Evolutionary conservation across 768 basidiomycete species (phyloP).

Genomic region (Auricularia sp.): DNA sequence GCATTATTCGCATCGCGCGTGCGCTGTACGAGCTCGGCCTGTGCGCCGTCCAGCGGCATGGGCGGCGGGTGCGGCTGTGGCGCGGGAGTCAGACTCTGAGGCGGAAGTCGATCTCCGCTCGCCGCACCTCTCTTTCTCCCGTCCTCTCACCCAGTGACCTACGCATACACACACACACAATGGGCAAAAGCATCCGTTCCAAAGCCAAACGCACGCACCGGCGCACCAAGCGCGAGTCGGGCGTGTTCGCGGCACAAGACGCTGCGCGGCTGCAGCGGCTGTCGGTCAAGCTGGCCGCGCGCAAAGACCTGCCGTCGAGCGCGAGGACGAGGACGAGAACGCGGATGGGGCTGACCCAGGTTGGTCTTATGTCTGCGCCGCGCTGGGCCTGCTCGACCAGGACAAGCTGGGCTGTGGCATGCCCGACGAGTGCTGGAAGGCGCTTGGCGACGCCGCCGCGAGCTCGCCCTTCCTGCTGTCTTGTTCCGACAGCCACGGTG

Average conservation of each 20-base stretch:
- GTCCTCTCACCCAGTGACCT: no score
- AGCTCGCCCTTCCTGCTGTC: neutral
- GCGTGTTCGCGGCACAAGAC: conserved; percentile 67
- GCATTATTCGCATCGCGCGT: neutral
- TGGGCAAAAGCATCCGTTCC: conserved; percentile 79
- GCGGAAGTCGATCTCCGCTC: no score
- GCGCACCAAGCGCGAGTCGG: conserved; percentile 60
- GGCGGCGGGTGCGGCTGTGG: neutral
- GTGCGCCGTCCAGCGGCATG: neutral
- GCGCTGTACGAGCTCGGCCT: neutral
- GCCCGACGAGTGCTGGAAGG: neutral
- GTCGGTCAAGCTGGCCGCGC: conserved; percentile 48
- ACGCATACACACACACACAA: conserved; percentile 15
- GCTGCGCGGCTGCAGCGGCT: conserved; percentile 69
- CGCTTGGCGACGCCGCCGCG: neutral
- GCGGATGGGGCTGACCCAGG: conserved; percentile 33
- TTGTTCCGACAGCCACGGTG: neutral
- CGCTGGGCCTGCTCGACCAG: conserved; percentile 49
- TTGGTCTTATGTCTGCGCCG: conserved; percentile 41
- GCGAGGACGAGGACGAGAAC: conserved; percentile 10
- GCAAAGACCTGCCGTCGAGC: conserved; percentile 28
- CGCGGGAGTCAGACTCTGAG: neutral
- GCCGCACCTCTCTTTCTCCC: no score
- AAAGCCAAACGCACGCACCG: conserved; percentile 74
- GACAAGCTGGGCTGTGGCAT: conserved; percentile 31